Evolutionary conservation across 192 early-diverging fungal genomes (phyloP), one percentile per base, ranked within the genome.

Genomic region (Umbelopsis sp.): DNA sequence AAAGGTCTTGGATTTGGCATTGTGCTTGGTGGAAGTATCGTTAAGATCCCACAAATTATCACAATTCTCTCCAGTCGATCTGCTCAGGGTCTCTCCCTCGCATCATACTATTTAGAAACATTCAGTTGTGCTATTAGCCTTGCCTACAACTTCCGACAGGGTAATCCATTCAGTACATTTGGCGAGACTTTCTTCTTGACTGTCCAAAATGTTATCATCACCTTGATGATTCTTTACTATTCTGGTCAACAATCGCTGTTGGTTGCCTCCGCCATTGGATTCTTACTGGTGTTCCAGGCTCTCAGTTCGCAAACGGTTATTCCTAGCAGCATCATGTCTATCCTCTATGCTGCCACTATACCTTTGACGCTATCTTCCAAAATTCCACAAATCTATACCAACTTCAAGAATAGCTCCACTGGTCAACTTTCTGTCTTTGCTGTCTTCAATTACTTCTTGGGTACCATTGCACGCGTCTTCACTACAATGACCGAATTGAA

Each of bases 21-120:
- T 66, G 93, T 98, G n/a, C 71, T 90, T 6, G 95, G 93, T 45
- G 93, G 95, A n/a, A 89, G 92, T 38, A 89, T 98, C 43, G 88
- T 98, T 68, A 99, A 99, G 80, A 79, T 99, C 31, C 98, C 98
- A 9, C 97, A 99, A 82, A 96, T 99, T 36, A 76, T 94, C 76
- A 99, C 97, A 70, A 97, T 98, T 54, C 54, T 94, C 21, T 75
- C 77, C 24, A 82, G 89, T 43, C 68, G 80, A 56, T 93, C 92
- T 32, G 90, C 90, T 16, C 82, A 86, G 54, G 97, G 97, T 2
- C 85, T 99, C 56, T 95, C 92, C 11, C 82, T 96, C 68, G 76
- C 84, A 14, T 88, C 90, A 7, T 93, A 94, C 70, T 72, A 93
- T 5, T 81, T 99, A 34, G 98, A 99, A 78, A 91, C 95, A 14